Conservation (phyloP, 1,284 basidiomycete genomes). For the Trichosporon coremiiforme region DNA sequence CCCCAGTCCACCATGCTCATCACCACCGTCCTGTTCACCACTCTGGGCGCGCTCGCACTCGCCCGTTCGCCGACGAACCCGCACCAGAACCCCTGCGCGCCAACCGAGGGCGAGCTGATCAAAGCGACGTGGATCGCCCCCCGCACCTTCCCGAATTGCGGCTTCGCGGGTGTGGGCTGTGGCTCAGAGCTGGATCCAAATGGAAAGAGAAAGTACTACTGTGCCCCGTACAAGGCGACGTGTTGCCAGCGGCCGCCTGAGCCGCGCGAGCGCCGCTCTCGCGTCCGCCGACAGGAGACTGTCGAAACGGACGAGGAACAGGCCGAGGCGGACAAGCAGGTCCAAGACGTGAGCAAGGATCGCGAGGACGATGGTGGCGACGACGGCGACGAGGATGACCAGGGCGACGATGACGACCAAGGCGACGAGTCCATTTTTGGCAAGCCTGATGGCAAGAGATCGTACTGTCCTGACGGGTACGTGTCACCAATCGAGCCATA, state of each 20-base stretch:
- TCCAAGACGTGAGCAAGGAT: not conserved
- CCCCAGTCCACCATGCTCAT: not conserved
- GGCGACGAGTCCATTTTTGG: not conserved
- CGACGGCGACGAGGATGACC: not conserved
- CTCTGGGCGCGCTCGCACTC: not conserved
- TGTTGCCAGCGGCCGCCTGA: not conserved
- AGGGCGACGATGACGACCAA: not conserved
- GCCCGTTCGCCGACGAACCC: not conserved
- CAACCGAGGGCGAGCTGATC: not conserved
- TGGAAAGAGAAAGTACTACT: conserved; percentile 1
- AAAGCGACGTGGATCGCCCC: conserved; percentile 1
- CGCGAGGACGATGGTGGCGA: not conserved
- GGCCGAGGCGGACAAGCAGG: conserved; percentile 6
- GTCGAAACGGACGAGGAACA: not conserved
- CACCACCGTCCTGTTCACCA: not conserved
- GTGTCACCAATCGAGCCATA: not conserved
- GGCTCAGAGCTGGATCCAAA: not conserved
- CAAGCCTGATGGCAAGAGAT: not conserved
- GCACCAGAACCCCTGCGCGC: not conserved
- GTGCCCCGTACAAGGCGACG: not conserved
- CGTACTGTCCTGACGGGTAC: conserved; percentile 12
- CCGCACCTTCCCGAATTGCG: not conserved
- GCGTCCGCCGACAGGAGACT: not conserved
- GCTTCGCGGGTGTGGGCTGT: not conserved
- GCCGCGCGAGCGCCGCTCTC: not conserved